A percentile compares a stretch with the other conserved stretches of the same genome.
Conservation (phyloP, 1,284 basidiomycete genomes). For the Marasmius sp. region DNA sequence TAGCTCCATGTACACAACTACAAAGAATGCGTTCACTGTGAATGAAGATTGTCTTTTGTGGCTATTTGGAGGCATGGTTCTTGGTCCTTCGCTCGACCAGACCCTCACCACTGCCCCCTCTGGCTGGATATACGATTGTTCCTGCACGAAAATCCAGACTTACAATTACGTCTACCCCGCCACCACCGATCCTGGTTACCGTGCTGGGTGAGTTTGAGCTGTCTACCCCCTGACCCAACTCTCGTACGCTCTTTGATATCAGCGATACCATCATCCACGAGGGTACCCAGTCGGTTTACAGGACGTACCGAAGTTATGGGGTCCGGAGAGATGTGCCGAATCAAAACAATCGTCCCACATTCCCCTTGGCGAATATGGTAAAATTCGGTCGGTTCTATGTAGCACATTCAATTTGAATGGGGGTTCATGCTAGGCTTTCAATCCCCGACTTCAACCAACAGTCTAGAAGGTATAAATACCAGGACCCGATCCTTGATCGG, state of each 20-base stretch:
- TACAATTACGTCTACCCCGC: conserved; percentile 1
- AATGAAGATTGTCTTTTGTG: neutral
- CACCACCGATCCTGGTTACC: neutral
- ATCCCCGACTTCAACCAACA: too few species aligned
- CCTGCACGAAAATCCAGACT: conserved; percentile 1
- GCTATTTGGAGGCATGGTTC: neutral
- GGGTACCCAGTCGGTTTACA: too few species aligned
- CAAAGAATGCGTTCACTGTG: neutral
- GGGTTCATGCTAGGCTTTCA: too few species aligned
- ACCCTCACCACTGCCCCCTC: neutral
- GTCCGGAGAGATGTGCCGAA: too few species aligned
- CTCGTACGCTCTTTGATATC: neutral
- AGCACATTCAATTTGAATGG: too few species aligned
- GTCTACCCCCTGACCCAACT: neutral
- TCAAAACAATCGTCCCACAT: too few species aligned
- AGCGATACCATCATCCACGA: neutral
- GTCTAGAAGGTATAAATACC: too few species aligned
- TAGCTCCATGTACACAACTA: neutral
- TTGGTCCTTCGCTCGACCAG: neutral
- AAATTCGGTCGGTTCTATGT: too few species aligned
- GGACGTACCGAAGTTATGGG: too few species aligned
- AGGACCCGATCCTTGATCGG: too few species aligned
- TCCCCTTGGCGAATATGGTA: too few species aligned
- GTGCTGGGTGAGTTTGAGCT: neutral
- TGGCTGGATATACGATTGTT: conserved; percentile 8